phyloP scores from a whole-genome alignment of 2,329 filamentous ascomycete genomes.

The Penicillium sp. region DNA sequence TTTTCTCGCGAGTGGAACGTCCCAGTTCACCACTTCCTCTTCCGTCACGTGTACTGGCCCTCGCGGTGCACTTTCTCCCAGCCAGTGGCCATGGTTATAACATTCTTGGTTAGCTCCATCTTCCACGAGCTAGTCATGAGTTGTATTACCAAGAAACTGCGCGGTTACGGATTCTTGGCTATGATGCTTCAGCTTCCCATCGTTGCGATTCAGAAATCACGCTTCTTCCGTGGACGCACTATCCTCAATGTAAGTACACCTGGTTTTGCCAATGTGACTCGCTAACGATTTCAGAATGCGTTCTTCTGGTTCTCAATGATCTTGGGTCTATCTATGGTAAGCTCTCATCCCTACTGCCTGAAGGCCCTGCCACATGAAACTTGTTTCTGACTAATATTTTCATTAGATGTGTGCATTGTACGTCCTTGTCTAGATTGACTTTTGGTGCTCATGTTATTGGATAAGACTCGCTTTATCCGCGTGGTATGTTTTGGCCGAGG shows the following conservation, averaged over 20 bases:
- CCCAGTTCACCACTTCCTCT: conserved; percentile 94
- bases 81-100: conserved; percentile 78
- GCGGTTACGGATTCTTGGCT: conserved; percentile 88
- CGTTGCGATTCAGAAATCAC: conserved; percentile 83
- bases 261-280: not conserved
- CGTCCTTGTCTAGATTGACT: conserved; percentile 45
- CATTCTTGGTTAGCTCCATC: conserved; percentile 84
- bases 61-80: conserved; percentile 75
- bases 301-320: conserved; percentile 95
- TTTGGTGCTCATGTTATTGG: not conserved
- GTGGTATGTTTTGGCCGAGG: not conserved
- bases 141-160: conserved; percentile 94
- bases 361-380: not conserved
- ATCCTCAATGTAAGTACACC: conserved; percentile 65
- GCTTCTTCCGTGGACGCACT: conserved; percentile 70
- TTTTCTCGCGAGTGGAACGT: conserved; percentile 97
- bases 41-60: conserved; percentile 89
- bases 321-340: conserved; percentile 75
- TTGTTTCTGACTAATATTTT: not conserved
- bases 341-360: conserved; percentile 27
- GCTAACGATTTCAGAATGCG: conserved; percentile 58
- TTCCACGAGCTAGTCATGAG: conserved; percentile 97
- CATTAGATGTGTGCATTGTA: conserved; percentile 61
- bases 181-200: conserved; percentile 98
- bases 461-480: not conserved